A percentile compares a stretch with the other conserved stretches of the same genome.
These are phyloP conservation scores for Globisporangium takayamanum DNA, from an alignment of 352 stramenopile genomes.

Conservation along the genomic window DNA sequence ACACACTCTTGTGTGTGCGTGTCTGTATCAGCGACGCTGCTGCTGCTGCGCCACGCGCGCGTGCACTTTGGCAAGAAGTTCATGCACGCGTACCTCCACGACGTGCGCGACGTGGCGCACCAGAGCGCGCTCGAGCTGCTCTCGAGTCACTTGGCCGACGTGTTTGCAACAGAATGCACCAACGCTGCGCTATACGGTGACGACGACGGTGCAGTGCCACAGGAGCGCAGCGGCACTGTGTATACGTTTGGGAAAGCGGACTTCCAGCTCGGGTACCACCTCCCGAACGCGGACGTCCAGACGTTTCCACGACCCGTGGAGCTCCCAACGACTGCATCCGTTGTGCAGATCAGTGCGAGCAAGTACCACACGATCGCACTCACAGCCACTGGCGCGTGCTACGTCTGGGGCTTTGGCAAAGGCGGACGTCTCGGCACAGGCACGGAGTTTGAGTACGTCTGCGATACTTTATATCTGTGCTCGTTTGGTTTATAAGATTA, in stretches of 20 bases:
- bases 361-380: constrained; percentile 80
- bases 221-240: constrained; percentile 21
- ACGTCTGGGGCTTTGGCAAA: constrained; percentile 82
- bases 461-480: background rate
- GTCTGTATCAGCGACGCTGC: constrained; percentile 54
- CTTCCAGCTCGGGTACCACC: constrained; percentile 81
- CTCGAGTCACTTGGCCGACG: constrained; percentile 17
- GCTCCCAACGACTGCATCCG: constrained; percentile 35
- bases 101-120: constrained; percentile 39
- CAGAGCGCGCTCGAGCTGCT: constrained; percentile 67
- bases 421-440: constrained; percentile 66
- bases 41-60: constrained; percentile 60
- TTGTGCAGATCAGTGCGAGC: constrained; percentile 66
- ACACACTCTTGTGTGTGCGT: background rate
- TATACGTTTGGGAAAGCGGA: constrained; percentile 85
- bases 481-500: too few species aligned
- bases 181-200: background rate
- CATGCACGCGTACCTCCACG: constrained; percentile 43
- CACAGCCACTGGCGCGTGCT: constrained; percentile 55
- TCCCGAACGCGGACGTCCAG: constrained; percentile 75
- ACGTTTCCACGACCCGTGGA: constrained; percentile 56
- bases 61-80: constrained; percentile 41
- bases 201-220: background rate
- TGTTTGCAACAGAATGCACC: background rate
- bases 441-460: constrained; percentile 69